These are phyloP conservation scores for Neopestalotiopsis sp. DNA, from an alignment of 2,329 filamentous ascomycete genomes.

Conservation along the genomic window DNA sequence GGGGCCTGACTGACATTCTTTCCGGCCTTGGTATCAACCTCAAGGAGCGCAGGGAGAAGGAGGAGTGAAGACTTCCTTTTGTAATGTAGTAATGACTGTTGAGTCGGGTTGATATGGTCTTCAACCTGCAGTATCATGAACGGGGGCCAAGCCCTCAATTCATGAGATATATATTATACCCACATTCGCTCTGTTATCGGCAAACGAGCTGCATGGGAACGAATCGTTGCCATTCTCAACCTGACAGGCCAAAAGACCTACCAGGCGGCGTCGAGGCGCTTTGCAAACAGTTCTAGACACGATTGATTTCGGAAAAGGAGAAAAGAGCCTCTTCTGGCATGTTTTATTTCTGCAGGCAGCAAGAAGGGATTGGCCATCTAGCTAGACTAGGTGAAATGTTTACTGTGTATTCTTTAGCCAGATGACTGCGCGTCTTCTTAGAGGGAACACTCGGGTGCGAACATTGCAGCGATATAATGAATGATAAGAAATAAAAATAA, in stretches of 20 bases:
- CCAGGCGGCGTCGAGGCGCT: neutral
- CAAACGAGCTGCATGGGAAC: neutral
- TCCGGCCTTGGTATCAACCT: constrained; percentile 2
- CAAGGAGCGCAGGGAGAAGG: neutral
- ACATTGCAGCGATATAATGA: neutral
- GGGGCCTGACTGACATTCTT: neutral
- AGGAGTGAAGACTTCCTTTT: neutral
- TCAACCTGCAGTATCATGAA: neutral
- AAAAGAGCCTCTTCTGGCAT: neutral
- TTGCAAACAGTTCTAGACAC: neutral
- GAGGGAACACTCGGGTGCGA: too few species aligned
- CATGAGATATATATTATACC: too few species aligned
- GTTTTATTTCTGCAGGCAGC: neutral
- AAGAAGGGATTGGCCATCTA: neutral
- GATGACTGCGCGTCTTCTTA: neutral
- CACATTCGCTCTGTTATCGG: neutral
- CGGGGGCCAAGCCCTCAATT: neutral
- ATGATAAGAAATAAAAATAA: neutral
- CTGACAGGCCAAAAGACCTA: neutral
- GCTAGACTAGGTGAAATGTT: neutral
- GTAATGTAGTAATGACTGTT: neutral
- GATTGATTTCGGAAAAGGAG: neutral
- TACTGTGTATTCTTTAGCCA: neutral
- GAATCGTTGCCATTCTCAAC: neutral
- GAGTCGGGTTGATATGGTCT: neutral